A percentile compares a stretch with the other conserved stretches of the same genome.
These are phyloP conservation scores for Aspergillus nomiae DNA, from an alignment of 2,329 filamentous ascomycete genomes.

Conservation along the genomic window DNA sequence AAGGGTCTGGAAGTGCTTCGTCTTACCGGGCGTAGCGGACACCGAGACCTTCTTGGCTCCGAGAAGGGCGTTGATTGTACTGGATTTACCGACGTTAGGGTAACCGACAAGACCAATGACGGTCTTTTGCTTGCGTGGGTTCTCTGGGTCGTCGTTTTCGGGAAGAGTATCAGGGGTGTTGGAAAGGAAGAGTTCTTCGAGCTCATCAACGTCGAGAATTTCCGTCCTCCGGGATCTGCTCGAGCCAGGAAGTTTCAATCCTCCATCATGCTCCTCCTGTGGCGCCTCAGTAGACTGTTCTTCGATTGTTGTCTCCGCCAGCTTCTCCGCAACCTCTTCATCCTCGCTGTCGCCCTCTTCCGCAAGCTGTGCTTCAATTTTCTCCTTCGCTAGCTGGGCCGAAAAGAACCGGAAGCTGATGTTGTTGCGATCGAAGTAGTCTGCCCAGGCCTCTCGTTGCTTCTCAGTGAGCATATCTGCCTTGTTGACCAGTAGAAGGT, in stretches of 20 bases:
- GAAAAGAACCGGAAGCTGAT: constrained; percentile 98
- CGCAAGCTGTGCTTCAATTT: constrained; percentile 71
- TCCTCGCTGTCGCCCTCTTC: constrained; percentile 48
- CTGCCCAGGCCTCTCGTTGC: constrained; percentile 82
- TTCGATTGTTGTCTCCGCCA: constrained; percentile 17
- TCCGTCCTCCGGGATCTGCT: constrained; percentile 58
- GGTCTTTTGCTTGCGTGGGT: constrained; percentile 63
- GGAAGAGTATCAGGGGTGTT: constrained; percentile 63
- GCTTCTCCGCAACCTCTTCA: constrained; percentile 21
- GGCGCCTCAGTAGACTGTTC: constrained; percentile 35
- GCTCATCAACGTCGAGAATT: constrained; percentile 89
- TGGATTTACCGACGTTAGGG: constrained; percentile 98
- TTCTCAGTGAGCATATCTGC: constrained; percentile 95
- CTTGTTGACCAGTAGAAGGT: constrained; percentile 94
- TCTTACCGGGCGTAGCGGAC: constrained; percentile 95
- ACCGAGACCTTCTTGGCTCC: constrained; percentile 98
- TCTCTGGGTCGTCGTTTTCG: constrained; percentile 48
- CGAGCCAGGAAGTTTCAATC: constrained; percentile 19
- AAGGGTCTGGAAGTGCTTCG: constrained; percentile 98
- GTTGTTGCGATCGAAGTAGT: constrained; percentile 75
- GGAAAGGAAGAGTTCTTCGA: constrained; percentile 83
- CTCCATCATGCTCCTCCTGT: constrained; percentile 26
- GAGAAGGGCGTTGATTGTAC: constrained; percentile 98
- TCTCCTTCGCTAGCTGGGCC: constrained; percentile 84
- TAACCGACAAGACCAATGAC: constrained; percentile 95